phyloP scores from a whole-genome alignment of 768 basidiomycete genomes.

The Suillus americanus region DNA sequence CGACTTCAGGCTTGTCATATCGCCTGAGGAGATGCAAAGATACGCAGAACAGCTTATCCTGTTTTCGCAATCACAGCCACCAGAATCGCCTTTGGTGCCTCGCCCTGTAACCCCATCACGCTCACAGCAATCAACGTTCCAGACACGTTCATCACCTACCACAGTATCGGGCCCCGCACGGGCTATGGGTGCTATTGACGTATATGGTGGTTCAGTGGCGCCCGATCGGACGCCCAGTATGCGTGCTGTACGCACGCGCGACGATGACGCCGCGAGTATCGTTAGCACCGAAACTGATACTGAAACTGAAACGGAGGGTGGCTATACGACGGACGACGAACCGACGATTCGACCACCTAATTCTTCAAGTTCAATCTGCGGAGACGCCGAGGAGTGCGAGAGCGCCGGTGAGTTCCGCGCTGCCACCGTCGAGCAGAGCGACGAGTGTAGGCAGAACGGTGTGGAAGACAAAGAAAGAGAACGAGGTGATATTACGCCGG shows the following conservation, averaged over 20 bases:
- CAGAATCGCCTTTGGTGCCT: slow-evolving; percentile 24
- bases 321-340: slow-evolving; percentile 72
- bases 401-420: slow-evolving; percentile 29
- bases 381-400: slow-evolving; percentile 37
- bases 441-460: background rate
- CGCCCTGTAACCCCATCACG: slow-evolving; percentile 18
- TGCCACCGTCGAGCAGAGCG: slow-evolving; percentile 9
- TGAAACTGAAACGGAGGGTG: slow-evolving; percentile 53
- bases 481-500: slow-evolving; percentile 33
- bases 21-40: slow-evolving; percentile 87
- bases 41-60: slow-evolving; percentile 89
- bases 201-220: slow-evolving; percentile 44
- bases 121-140: slow-evolving; percentile 14
- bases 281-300: slow-evolving; percentile 38
- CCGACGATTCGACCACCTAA: slow-evolving; percentile 69
- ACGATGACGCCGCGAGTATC: slow-evolving; percentile 34
- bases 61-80: slow-evolving; percentile 49
- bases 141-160: slow-evolving; percentile 18
- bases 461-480: slow-evolving; percentile 14
- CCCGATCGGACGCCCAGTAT: slow-evolving; percentile 30
- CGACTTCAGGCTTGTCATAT: slow-evolving; percentile 89
- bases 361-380: slow-evolving; percentile 38
- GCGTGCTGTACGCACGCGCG: slow-evolving; percentile 23
- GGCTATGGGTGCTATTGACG: slow-evolving; percentile 57
- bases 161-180: slow-evolving; percentile 38